Evolutionary conservation across 345 rosid species (phyloP).

Genomic region (Leavenworthia alabamica): DNA sequence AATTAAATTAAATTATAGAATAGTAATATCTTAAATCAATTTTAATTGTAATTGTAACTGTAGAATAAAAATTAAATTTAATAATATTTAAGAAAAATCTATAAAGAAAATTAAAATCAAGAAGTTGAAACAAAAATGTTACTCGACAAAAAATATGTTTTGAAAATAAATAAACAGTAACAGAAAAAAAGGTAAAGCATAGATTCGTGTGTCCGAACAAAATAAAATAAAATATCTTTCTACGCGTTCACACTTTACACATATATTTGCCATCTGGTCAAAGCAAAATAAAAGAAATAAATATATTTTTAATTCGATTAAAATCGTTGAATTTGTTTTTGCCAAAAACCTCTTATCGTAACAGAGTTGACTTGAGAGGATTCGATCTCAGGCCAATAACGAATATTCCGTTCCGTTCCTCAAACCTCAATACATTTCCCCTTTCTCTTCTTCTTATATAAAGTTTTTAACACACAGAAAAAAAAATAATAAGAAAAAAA

Average conservation of each 20-base stretch:
- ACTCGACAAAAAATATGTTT: background rate
- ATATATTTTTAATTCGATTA: too few relatives aligned
- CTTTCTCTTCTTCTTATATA: background rate
- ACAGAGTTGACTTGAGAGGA: too few relatives aligned
- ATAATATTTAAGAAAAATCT: too few relatives aligned
- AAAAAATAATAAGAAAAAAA: constrained; percentile 12
- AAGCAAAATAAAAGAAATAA: background rate
- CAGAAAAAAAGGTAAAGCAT: background rate
- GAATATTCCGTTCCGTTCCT: background rate
- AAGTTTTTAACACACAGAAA: background rate
- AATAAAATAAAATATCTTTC: background rate
- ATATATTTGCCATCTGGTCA: background rate
- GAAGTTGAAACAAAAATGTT: background rate
- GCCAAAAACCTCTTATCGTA: too few relatives aligned
- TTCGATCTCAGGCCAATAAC: background rate
- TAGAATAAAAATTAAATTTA: too few relatives aligned
- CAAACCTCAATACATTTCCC: background rate
- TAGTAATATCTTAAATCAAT: too few relatives aligned
- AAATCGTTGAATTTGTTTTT: too few relatives aligned
- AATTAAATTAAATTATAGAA: too few relatives aligned
- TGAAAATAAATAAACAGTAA: background rate
- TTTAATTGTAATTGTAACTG: too few relatives aligned
- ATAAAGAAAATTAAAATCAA: too few relatives aligned
- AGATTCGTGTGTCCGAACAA: constrained; percentile 17
- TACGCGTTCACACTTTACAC: background rate